A percentile compares a stretch with the other conserved stretches of the same genome.
Evolutionary conservation across 495 filamentous ascomycete species (phyloP).

Genomic region (Platismatia glauca): DNA sequence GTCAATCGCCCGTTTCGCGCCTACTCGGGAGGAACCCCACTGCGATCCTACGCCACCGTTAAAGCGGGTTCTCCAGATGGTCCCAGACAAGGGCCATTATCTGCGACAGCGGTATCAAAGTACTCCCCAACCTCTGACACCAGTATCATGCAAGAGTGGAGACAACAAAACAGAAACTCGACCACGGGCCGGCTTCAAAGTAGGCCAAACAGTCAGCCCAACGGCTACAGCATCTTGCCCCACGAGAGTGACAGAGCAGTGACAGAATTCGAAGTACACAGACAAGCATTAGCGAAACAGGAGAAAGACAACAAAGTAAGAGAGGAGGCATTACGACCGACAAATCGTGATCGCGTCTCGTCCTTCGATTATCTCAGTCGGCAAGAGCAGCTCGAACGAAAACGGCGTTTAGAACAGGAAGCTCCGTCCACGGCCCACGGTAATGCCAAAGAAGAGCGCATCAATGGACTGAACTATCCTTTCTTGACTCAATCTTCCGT

Average conservation of each 20-base stretch:
- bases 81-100: constrained; percentile 31
- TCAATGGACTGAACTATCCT: constrained; percentile 14
- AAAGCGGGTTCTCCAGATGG: constrained; percentile 25
- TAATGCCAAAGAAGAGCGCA: constrained; percentile 11
- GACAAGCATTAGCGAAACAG: neutral
- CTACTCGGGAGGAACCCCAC: constrained; percentile 35
- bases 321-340: neutral
- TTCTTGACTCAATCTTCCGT: constrained; percentile 17
- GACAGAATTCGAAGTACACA: constrained; percentile 8
- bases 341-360: constrained; percentile 9
- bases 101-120: constrained; percentile 15
- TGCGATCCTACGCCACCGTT: constrained; percentile 18
- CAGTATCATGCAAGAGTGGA: constrained; percentile 3
- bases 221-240: constrained; percentile 4
- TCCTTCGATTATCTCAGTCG: constrained; percentile 16
- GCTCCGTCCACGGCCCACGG: neutral
- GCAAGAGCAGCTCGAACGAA: constrained; percentile 11
- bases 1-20: constrained; percentile 35
- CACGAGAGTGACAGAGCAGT: constrained; percentile 2
- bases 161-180: constrained; percentile 11
- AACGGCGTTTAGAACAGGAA: constrained; percentile 10
- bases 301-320: neutral
- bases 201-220: constrained; percentile 20
- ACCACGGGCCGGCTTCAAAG: neutral
- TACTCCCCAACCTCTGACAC: constrained; percentile 16